Conservation (phyloP, 495 filamentous ascomycete species). For the Penicillium coprophilum region DNA sequence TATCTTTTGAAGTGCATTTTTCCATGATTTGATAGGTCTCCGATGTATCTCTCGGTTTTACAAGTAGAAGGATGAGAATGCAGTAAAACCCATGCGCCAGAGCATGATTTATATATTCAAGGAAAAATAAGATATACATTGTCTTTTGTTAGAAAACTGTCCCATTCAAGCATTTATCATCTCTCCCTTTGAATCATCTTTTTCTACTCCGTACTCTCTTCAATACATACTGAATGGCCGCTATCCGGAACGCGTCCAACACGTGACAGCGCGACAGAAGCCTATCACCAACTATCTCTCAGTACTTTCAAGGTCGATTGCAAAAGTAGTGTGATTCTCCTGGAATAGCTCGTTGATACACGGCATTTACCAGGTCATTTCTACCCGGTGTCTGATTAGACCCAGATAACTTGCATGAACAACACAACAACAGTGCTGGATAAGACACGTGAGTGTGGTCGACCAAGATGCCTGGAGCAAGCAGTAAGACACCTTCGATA, state of each 20-base stretch:
- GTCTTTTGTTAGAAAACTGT: no score
- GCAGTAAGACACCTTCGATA: constrained; percentile 19
- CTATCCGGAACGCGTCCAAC: not conserved
- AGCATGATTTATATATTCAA: no score
- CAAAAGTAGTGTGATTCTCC: not conserved
- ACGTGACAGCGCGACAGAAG: constrained; percentile 6
- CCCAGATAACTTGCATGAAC: not conserved
- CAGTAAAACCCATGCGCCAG: no score
- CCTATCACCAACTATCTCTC: not conserved
- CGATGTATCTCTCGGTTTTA: no score
- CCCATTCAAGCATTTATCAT: no score
- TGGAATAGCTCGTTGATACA: not conserved
- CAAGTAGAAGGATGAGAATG: no score
- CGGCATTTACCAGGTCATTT: not conserved
- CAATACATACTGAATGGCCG: constrained; percentile 1
- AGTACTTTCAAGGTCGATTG: not conserved
- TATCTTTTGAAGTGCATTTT: no score
- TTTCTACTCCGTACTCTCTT: no score
- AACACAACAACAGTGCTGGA: not conserved
- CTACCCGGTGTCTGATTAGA: not conserved
- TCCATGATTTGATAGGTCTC: no score
- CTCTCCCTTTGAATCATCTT: not conserved
- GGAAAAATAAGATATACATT: no score
- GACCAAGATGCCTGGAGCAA: constrained; percentile 28
- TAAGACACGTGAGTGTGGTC: not conserved